phyloP scores from a whole-genome alignment of 495 filamentous ascomycete species.

The Tuber microsphaerosporum region DNA sequence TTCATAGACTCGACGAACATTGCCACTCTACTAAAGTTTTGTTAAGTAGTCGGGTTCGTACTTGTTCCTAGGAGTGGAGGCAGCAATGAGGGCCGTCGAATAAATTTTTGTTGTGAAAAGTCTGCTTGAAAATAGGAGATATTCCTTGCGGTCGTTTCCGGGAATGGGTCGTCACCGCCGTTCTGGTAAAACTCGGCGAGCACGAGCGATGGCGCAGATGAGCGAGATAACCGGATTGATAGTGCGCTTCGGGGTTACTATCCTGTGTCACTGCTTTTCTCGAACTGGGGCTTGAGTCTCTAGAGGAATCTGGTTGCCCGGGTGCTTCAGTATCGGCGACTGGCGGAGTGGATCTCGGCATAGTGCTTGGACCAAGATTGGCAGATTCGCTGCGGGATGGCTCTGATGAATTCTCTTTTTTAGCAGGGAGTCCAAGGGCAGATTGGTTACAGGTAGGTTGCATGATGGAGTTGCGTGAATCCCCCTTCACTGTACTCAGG shows the following conservation, averaged over 20 bases:
- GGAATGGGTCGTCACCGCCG: slow-evolving; percentile 18
- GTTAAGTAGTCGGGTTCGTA: slow-evolving; percentile 18
- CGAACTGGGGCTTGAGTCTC: neutral
- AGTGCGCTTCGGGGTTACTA: neutral
- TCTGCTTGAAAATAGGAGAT: neutral
- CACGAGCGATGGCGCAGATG: slow-evolving; percentile 14
- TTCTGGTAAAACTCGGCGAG: slow-evolving; percentile 7
- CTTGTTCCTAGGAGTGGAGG: slow-evolving; percentile 25
- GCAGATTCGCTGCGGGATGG: neutral
- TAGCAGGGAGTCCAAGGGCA: neutral
- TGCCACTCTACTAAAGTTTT: slow-evolving; percentile 17
- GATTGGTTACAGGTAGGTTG: neutral
- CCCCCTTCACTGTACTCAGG: neutral
- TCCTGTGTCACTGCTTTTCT: neutral
- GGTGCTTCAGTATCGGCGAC: neutral
- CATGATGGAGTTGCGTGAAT: neutral
- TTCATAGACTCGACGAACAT: slow-evolving; percentile 33
- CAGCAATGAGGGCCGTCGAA: slow-evolving; percentile 17
- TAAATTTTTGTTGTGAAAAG: neutral
- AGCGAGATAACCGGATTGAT: neutral
- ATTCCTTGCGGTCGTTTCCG: slow-evolving; percentile 8
- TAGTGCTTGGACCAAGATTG: neutral
- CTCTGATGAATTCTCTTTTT: neutral
- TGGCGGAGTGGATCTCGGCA: neutral
- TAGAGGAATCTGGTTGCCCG: neutral